A percentile compares a stretch with the other conserved stretches of the same genome.
Conservation (phyloP, 208 protist species). For the Trypanosoma cruzi region DNA sequence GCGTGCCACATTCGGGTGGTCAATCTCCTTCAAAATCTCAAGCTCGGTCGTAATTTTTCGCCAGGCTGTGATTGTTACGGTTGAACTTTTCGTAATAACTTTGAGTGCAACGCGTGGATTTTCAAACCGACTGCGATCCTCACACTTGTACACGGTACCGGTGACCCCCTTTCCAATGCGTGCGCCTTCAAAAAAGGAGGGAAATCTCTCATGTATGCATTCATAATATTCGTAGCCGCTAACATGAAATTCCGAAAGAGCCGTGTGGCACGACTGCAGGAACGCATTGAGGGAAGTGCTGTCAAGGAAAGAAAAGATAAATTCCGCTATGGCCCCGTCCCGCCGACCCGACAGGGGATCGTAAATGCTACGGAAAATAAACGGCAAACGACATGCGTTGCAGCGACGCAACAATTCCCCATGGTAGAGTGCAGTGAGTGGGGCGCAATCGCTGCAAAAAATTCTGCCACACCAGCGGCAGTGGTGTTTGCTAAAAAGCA, state of each 20-base stretch:
- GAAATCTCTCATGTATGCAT: slow-evolving; percentile 61
- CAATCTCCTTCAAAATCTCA: slow-evolving; percentile 40
- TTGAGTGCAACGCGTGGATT: slow-evolving; percentile 60
- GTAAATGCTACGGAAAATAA: slow-evolving; percentile 52
- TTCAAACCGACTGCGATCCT: slow-evolving; percentile 44
- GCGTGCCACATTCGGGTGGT: slow-evolving; percentile 58
- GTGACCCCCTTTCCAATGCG: slow-evolving; percentile 66
- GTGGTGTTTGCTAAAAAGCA: slow-evolving; percentile 60
- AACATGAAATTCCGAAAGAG: slow-evolving; percentile 53
- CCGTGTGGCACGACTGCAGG: slow-evolving; percentile 62
- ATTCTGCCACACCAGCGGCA: slow-evolving; percentile 82
- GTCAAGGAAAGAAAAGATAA: slow-evolving; percentile 65
- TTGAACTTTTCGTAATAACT: slow-evolving; percentile 43
- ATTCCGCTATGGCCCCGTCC: slow-evolving; percentile 37
- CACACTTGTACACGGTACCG: slow-evolving; percentile 78
- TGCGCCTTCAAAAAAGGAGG: slow-evolving; percentile 64
- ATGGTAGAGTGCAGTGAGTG: slow-evolving; percentile 16
- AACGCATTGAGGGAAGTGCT: slow-evolving; percentile 42
- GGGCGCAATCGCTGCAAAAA: slow-evolving; percentile 75
- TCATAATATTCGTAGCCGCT: slow-evolving; percentile 40
- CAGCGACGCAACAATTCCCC: slow-evolving; percentile 44
- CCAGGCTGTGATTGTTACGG: slow-evolving; percentile 46
- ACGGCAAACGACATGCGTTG: slow-evolving; percentile 59
- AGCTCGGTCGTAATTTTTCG: slow-evolving; percentile 53
- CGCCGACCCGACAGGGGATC: slow-evolving; percentile 30